phyloP scores from a whole-genome alignment of 192 early-diverging fungal species.

The Dissophora ornata region DNA sequence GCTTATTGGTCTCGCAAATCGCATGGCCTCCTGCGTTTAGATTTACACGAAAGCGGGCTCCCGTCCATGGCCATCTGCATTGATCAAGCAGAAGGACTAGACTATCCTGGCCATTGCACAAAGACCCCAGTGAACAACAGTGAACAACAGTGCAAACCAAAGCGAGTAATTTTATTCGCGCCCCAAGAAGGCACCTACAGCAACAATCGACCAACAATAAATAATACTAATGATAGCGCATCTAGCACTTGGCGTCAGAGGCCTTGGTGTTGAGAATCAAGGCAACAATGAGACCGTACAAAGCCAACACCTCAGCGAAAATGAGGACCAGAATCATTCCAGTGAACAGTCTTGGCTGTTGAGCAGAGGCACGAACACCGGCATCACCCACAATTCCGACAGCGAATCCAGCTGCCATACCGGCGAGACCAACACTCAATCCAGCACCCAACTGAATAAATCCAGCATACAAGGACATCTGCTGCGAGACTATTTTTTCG shows the following conservation, averaged over 20 bases:
- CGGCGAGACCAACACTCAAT: constrained; percentile 83
- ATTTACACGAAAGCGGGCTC: too few species aligned
- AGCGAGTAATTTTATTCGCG: too few species aligned
- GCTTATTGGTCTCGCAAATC: too few species aligned
- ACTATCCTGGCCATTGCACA: too few species aligned
- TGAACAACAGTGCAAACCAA: too few species aligned
- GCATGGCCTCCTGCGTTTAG: too few species aligned
- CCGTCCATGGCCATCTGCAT: too few species aligned
- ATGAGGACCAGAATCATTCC: constrained; percentile 90
- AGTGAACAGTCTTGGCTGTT: constrained; percentile 85
- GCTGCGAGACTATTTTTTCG: constrained; percentile 50
- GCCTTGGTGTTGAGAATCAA: constrained; percentile 90
- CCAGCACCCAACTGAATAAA: constrained; percentile 87
- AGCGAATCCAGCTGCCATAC: constrained; percentile 91
- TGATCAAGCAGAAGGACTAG: too few species aligned
- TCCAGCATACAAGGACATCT: constrained; percentile 77
- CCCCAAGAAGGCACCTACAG: too few species aligned
- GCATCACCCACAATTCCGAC: constrained; percentile 93
- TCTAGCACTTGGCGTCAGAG: constrained; percentile 17
- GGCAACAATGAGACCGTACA: constrained; percentile 88
- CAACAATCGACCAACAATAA: too few species aligned
- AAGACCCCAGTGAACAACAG: too few species aligned
- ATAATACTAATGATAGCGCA: too few species aligned
- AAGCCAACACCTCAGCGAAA: constrained; percentile 90
- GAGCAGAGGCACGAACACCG: constrained; percentile 84